phyloP scores from a whole-genome alignment of 2,329 filamentous ascomycete species.

The Alternaria longipes region DNA sequence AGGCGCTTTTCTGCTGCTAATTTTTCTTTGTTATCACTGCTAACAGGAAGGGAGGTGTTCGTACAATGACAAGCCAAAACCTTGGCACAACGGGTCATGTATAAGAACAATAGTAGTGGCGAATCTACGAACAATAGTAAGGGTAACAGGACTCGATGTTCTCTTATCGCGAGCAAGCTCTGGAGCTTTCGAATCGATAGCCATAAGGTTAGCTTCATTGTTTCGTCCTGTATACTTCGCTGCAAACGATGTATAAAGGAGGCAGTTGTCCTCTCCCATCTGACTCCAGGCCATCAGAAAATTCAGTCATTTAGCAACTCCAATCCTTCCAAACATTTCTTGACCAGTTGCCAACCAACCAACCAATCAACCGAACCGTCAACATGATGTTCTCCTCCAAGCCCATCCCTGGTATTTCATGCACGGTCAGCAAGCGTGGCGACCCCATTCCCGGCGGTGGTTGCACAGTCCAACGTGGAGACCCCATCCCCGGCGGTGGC shows the following conservation, averaged over 20 bases:
- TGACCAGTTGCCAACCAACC: slow-evolving; percentile 4
- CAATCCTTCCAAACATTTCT: slow-evolving; percentile 21
- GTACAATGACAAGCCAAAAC: neutral
- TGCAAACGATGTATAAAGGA: slow-evolving; percentile 24
- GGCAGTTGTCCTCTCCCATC: neutral
- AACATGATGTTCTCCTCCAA: slow-evolving; percentile 22
- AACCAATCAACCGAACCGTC: slow-evolving; percentile 15
- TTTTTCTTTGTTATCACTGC: neutral
- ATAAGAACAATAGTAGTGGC: slow-evolving; percentile 4
- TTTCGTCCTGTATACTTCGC: neutral
- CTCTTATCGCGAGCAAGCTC: neutral
- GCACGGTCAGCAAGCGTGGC: neutral
- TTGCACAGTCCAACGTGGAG: neutral
- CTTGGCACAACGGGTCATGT: slow-evolving; percentile 3
- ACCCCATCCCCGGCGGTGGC: neutral
- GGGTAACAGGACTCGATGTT: neutral
- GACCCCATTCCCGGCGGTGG: neutral
- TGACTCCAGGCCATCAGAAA: slow-evolving; percentile 21
- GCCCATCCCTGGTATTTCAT: neutral
- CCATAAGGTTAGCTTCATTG: neutral
- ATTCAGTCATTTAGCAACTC: slow-evolving; percentile 27
- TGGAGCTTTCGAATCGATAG: neutral
- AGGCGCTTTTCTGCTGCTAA: neutral
- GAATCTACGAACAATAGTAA: slow-evolving; percentile 4
- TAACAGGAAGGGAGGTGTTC: slow-evolving; percentile 2